Conservation (phyloP, 73 alveolate genomes). For the Paramecium biaurelia region DNA sequence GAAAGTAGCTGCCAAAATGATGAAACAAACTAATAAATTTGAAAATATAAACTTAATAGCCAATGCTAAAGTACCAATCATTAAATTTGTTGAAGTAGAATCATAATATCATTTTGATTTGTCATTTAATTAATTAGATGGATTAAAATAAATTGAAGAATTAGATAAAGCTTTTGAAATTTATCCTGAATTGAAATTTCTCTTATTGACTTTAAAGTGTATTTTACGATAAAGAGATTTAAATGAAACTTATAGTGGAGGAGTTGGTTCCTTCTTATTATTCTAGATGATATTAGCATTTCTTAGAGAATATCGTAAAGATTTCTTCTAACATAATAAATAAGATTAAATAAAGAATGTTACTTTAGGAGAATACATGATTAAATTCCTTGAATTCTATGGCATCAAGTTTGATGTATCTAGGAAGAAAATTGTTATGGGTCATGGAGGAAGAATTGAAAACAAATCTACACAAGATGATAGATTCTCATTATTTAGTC, state of each 20-base stretch:
- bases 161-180: constrained; percentile 72
- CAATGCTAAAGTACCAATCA: constrained; percentile 93
- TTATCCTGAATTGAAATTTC: constrained; percentile 87
- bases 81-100: constrained; percentile 80
- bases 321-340: constrained; percentile 62
- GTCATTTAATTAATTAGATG: constrained; percentile 88
- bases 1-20: constrained; percentile 59
- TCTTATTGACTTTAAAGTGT: constrained; percentile 83
- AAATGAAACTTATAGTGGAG: constrained; percentile 94
- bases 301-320: constrained; percentile 61
- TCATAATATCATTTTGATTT: constrained; percentile 85
- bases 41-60: constrained; percentile 61
- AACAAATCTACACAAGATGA: constrained; percentile 67
- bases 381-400: constrained; percentile 86
- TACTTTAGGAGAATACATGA: constrained; percentile 85
- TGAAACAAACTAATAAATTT: constrained; percentile 54
- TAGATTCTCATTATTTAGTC: constrained; percentile 69
- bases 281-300: constrained; percentile 80
- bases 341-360: constrained; percentile 64
- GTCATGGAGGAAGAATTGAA: constrained; percentile 78
- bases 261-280: constrained; percentile 90
- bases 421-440: constrained; percentile 83
- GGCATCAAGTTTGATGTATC: constrained; percentile 87
- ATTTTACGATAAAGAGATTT: constrained; percentile 86
- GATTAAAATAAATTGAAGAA: constrained; percentile 76